Conservation (phyloP, 106 monocot genomes). For the Chionographis japonica region DNA sequence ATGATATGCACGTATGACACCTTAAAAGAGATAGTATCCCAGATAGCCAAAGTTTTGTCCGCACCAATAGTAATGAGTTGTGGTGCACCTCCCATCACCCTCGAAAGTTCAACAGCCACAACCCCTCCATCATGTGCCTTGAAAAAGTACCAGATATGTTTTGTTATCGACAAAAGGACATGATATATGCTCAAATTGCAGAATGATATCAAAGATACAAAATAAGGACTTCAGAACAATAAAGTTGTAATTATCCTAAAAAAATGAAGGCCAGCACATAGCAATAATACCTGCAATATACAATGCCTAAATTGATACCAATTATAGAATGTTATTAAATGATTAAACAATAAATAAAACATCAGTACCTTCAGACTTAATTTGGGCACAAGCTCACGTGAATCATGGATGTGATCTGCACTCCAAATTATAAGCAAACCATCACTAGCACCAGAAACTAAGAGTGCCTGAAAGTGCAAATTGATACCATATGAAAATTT, state of each 20-base stretch:
- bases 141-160: not conserved
- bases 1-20: conserved; percentile 18
- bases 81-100: conserved; percentile 89
- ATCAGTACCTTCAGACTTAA: conserved; percentile 75
- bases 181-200: not conserved
- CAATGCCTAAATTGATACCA: not conserved
- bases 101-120: conserved; percentile 91
- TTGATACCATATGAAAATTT: not conserved
- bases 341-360: not conserved
- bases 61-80: conserved; percentile 98
- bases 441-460: conserved; percentile 98
- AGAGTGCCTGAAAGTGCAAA: conserved; percentile 57
- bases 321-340: not conserved
- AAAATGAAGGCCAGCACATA: not conserved
- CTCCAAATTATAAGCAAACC: conserved; percentile 93
- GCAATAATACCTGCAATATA: not conserved
- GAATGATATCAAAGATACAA: not conserved
- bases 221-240: not conserved
- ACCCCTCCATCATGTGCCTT: conserved; percentile 99
- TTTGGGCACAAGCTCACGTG: conserved; percentile 94
- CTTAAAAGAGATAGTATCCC: conserved; percentile 98
- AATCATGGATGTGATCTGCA: conserved; percentile 92
- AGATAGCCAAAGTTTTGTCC: conserved; percentile 97
- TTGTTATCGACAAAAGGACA: not conserved
- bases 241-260: too few species aligned